A percentile compares a stretch with the other conserved stretches of the same genome.
Conservation (phyloP, 2,329 filamentous ascomycete species). For the Ophiostoma populinum region DNA sequence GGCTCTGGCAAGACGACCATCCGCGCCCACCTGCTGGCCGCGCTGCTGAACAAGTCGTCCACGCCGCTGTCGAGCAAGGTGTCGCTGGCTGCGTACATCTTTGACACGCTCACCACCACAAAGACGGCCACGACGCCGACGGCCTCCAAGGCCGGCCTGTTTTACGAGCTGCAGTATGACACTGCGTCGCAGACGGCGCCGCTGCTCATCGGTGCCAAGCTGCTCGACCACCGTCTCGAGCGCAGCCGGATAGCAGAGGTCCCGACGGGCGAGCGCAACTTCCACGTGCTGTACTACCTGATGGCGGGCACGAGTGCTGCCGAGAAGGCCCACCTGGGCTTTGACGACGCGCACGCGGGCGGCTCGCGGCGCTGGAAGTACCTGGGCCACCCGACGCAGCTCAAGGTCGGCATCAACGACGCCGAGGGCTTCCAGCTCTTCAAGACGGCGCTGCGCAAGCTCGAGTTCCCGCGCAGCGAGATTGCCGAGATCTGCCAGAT, state of each 20-base stretch:
- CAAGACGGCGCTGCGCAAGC: slow-evolving; percentile 83
- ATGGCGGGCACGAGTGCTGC: slow-evolving; percentile 78
- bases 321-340: slow-evolving; percentile 70
- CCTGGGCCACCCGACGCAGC: slow-evolving; percentile 84
- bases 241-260: slow-evolving; percentile 80
- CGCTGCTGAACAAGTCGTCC: slow-evolving; percentile 74
- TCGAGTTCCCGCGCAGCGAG: slow-evolving; percentile 83
- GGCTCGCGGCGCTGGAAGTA: slow-evolving; percentile 81
- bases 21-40: slow-evolving; percentile 71
- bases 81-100: slow-evolving; percentile 84
- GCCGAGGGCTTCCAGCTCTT: slow-evolving; percentile 91
- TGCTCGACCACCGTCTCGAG: slow-evolving; percentile 85
- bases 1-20: slow-evolving; percentile 93
- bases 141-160: slow-evolving; percentile 86
- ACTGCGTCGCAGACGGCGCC: slow-evolving; percentile 71
- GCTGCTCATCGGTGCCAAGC: slow-evolving; percentile 79
- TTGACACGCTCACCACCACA: slow-evolving; percentile 89
- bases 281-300: slow-evolving; percentile 91
- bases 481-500: slow-evolving; percentile 96
- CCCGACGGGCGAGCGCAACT: slow-evolving; percentile 89
- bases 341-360: slow-evolving; percentile 30
- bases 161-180: slow-evolving; percentile 94
- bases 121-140: slow-evolving; percentile 93
- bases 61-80: slow-evolving; percentile 88
- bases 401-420: slow-evolving; percentile 95